Base-by-base conservation (phyloP, 805 yeast genomes). In the Candida anglica region DNA sequence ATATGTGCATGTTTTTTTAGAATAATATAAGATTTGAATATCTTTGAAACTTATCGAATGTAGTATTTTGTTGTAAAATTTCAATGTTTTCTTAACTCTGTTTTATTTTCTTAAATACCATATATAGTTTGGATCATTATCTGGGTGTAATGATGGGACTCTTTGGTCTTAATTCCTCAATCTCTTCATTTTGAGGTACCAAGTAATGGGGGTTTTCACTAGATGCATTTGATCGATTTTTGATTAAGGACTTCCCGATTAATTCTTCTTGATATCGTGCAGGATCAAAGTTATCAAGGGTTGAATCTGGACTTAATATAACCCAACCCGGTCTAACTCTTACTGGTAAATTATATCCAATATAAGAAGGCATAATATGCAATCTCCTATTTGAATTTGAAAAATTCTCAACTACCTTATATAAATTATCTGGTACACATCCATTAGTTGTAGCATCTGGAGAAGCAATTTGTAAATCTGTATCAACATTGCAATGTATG, bases 401-500 rank as follows among this genome's bases (percentile, higher is more conserved):
- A 52, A 89, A 91, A 59, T 89, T 89, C 56, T 89, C 98, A 4
- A 94, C 86, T 17, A 89, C 81, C 45, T 69, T 71, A 59, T 89
- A 89, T 28, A 89, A 73, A 27, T 81, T 76, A 25, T 79, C 75
- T 2, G 97, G 97, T 4, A 64, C 67, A 2, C 44, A 53, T 33
- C 46, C 53, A 5, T 49, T 53, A 29, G 47, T 44, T 27, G 35
- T 32, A 10, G 31, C 27, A 11, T 37, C 9, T 15, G 34, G 19
- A 9, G 26, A 27, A 14, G 87, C 95, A 40, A 89, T 72, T 40
- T 79, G 80, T 32, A 89, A 67, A 58, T 89, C 97, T 0, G 96
- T 88, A 50, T 89, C 95, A 25, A 89, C 77, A 51, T 89, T 89
- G 61, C 97, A 91, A 54, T 89, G 94, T 40, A 89, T 88, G 39